Conservation (phyloP, 176 grass and related monocot species). For the Juncus effusus region DNA sequence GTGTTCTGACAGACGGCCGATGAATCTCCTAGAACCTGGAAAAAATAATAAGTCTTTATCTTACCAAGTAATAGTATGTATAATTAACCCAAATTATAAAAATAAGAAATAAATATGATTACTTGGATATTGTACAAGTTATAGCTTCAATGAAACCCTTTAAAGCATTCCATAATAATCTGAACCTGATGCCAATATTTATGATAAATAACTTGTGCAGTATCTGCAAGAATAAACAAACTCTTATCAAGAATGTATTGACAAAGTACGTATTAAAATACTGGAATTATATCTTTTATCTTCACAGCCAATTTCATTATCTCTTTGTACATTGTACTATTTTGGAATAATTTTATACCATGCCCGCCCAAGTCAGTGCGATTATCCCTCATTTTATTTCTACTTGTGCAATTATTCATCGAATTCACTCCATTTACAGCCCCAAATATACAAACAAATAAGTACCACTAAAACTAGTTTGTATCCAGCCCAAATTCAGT, state of each 20-base stretch:
- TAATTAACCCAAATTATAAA: neutral
- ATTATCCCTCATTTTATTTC: neutral
- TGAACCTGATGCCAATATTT: conserved; percentile 40
- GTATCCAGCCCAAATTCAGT: too few species aligned
- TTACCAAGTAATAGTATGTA: neutral
- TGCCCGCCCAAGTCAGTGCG: neutral
- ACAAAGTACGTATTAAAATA: too few species aligned
- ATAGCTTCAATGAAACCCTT: conserved; percentile 44
- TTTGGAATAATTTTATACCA: neutral
- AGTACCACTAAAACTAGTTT: too few species aligned
- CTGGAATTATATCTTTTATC: too few species aligned
- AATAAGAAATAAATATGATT: conserved; percentile 5
- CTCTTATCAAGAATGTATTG: too few species aligned
- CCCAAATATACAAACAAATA: too few species aligned
- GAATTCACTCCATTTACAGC: too few species aligned
- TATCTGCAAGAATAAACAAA: conserved; percentile 27
- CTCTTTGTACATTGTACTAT: too few species aligned
- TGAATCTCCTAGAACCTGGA: conserved; percentile 39
- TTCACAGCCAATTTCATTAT: too few species aligned
- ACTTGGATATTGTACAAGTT: conserved; percentile 43
- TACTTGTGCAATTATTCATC: neutral
- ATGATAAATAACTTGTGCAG: conserved; percentile 40
- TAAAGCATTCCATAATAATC: conserved; percentile 46
- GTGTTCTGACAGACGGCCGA: neutral
- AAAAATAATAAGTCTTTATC: conserved; percentile 5